phyloP scores from a whole-genome alignment of 805 yeast genomes.

The Groenewaldozyma tartarivorans region DNA sequence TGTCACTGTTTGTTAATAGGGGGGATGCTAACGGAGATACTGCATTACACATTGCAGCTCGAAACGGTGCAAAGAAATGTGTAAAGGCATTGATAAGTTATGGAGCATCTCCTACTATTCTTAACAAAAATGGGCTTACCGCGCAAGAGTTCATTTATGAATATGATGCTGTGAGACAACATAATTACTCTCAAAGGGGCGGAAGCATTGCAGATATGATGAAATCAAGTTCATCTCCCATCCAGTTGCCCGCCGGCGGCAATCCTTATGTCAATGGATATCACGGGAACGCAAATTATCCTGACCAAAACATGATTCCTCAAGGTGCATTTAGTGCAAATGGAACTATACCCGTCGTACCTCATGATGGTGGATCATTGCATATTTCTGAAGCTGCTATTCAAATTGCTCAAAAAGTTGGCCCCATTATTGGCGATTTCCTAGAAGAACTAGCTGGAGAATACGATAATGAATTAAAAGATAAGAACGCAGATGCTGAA shows the following conservation, averaged over 20 bases:
- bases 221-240: conserved; percentile 19
- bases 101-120: conserved; percentile 37
- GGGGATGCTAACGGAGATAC: conserved; percentile 81
- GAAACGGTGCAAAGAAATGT: conserved; percentile 40
- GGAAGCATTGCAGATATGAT: conserved; percentile 8
- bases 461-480: conserved; percentile 46
- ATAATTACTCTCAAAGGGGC: conserved; percentile 9
- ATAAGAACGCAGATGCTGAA: conserved; percentile 43
- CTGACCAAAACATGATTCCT: not conserved
- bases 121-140: conserved; percentile 32
- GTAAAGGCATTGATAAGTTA: conserved; percentile 36
- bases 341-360: not conserved
- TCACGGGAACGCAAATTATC: not conserved
- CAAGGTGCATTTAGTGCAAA: conserved; percentile 1
- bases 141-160: conserved; percentile 31
- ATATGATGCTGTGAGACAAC: conserved; percentile 20
- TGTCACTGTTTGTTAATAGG: conserved; percentile 44
- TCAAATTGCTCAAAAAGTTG: conserved; percentile 40
- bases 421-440: conserved; percentile 25
- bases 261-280: not conserved
- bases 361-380: conserved; percentile 20
- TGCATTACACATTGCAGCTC: conserved; percentile 68
- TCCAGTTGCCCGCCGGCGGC: conserved; percentile 3
- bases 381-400: conserved; percentile 47
- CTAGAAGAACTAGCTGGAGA: conserved; percentile 32